Evolutionary conservation across 2,329 filamentous ascomycete genomes (phyloP), one percentile per base, ranked within the genome.

Genomic region (Aspergillus sp.): DNA sequence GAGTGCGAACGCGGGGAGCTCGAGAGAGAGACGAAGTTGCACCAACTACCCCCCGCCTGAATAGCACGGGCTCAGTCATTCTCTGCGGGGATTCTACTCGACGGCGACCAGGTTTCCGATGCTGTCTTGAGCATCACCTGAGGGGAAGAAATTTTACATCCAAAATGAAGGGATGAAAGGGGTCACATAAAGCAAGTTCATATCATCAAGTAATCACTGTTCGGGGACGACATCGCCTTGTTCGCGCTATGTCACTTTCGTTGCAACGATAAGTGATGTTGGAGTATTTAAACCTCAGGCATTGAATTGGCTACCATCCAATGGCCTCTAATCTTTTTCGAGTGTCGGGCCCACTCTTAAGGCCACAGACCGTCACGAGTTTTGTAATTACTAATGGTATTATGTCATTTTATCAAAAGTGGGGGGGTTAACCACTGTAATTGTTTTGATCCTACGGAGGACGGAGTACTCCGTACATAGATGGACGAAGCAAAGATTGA

Each of bases 61-160:
- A 40, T 7, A 61, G 19, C 22, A 61, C 39, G 37, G 51, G 27
- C 8, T 56, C 56, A 51, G 49, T 59, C 60, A 62, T 64, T 46
- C 19, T 61, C 27, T 47, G 57, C 57, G 58, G 53, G 39, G 45
- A 50, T 41, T 57, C 52, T 55, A 52, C 57, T 33, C 30, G 49
- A 54, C 34, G 47, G 47, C 27, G 17, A 54, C 53, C 45, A 60
- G 47, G 24, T 40, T 33, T 30, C 15, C 27, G n/a, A 22, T 40
- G 49, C 22, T 20, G 9, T 11, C 27, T 48, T 34, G 33, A 48
- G 51, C 57, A 64, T 61, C 40, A 51, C 54, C 49, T 37, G 22
- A 34, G 13, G 30, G 19, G 34, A 17, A 39, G 27, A 27, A 27
- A 19, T 27, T 13, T 50, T 27, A 33, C 11, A 33, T 34, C 19